Conservation (phyloP, 1,284 basidiomycete species). For the Cryptococcus sp. region DNA sequence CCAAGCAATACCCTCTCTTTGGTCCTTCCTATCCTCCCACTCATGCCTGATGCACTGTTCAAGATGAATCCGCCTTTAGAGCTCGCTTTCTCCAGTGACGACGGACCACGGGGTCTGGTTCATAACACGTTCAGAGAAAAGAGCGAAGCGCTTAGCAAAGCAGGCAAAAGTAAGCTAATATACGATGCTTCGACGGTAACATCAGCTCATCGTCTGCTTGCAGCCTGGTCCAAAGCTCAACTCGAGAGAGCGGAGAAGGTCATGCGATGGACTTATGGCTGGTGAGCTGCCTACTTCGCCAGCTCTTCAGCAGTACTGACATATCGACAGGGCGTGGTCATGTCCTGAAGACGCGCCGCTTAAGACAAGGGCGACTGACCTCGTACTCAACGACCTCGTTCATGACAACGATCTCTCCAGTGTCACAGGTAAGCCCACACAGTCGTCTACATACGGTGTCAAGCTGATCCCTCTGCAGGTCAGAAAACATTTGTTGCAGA, state of each 20-base stretch:
- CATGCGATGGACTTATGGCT: slow-evolving; percentile 41
- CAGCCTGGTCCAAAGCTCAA: slow-evolving; percentile 36
- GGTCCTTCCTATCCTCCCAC: slow-evolving; percentile 37
- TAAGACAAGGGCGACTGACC: slow-evolving; percentile 28
- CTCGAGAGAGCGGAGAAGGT: slow-evolving; percentile 34
- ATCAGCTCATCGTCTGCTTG: not conserved
- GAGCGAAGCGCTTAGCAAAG: slow-evolving; percentile 27
- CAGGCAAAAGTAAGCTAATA: slow-evolving; percentile 27
- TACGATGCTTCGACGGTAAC: not conserved
- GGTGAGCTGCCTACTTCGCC: slow-evolving; percentile 20
- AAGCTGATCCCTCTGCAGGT: not conserved
- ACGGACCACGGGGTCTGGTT: slow-evolving; percentile 36
- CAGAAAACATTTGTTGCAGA: slow-evolving; percentile 43
- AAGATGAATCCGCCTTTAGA: slow-evolving; percentile 33
- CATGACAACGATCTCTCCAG: not conserved
- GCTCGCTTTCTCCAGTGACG: slow-evolving; percentile 37
- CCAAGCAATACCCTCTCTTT: slow-evolving; percentile 40
- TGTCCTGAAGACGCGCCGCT: slow-evolving; percentile 40
- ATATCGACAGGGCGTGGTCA: slow-evolving; percentile 33
- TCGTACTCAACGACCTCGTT: slow-evolving; percentile 37
- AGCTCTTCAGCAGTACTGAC: no score
- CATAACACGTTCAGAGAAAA: slow-evolving; percentile 34
- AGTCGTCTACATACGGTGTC: not conserved
- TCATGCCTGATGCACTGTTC: slow-evolving; percentile 38
- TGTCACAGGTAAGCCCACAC: not conserved